A percentile compares a stretch with the other conserved stretches of the same genome.
These are phyloP conservation scores for Wickerhamomyces rabaulensis DNA, from an alignment of 805 yeast species.

Conservation along the genomic window DNA sequence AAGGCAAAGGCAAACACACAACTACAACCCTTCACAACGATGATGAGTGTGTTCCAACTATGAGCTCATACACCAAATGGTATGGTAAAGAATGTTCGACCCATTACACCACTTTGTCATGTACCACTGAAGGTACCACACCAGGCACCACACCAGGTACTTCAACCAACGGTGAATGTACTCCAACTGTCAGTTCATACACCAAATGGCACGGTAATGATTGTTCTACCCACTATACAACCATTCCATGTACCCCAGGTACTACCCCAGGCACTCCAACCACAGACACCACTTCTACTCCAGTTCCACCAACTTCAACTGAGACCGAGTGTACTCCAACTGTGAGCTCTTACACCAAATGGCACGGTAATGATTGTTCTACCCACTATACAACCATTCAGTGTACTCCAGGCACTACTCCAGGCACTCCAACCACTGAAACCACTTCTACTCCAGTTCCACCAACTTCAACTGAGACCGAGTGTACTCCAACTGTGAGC, in stretches of 20 bases:
- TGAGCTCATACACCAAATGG: too few relatives aligned
- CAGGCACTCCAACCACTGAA: not conserved
- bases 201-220: not conserved
- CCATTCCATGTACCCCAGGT: not conserved
- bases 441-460: conserved; percentile 1
- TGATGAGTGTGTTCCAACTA: too few relatives aligned
- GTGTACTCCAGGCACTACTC: not conserved
- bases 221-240: not conserved
- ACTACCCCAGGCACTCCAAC: conserved; percentile 2
- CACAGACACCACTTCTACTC: not conserved
- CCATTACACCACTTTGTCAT: too few relatives aligned
- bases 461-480: conserved; percentile 5
- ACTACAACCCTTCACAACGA: too few relatives aligned
- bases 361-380: not conserved
- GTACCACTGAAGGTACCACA: too few relatives aligned
- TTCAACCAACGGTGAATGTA: too few relatives aligned
- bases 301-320: not conserved
- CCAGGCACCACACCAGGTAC: too few relatives aligned
- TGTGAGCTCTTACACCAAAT: not conserved
- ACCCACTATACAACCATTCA: not conserved
- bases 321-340: not conserved
- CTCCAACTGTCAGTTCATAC: not conserved
- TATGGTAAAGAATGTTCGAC: too few relatives aligned
- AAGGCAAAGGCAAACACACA: too few relatives aligned
- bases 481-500: not conserved